phyloP scores from a whole-genome alignment of 371 early-diverging fungal species.

The Basidiobolus meristosporus region DNA sequence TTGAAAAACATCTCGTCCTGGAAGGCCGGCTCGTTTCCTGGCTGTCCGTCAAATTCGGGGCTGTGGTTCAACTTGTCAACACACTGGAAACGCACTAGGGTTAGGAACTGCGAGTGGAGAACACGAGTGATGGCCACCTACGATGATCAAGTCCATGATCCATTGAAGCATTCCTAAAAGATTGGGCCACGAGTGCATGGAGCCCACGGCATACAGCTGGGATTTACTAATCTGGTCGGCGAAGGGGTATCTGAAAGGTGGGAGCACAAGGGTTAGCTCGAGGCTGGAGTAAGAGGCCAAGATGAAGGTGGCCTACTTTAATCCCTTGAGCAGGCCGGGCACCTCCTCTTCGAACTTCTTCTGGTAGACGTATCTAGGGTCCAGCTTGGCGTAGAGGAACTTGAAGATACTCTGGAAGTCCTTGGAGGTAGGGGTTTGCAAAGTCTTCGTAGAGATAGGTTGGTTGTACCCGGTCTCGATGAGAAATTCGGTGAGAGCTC shows the following conservation, averaged over 20 bases:
- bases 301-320: slow-evolving; percentile 29
- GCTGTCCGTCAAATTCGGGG: too few relatives aligned
- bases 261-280: not conserved
- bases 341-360: slow-evolving; percentile 80
- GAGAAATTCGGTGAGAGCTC: slow-evolving; percentile 48
- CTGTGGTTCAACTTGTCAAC: too few relatives aligned
- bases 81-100: too few relatives aligned
- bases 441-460: slow-evolving; percentile 27
- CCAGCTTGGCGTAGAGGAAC: slow-evolving; percentile 65
- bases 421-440: slow-evolving; percentile 55
- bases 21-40: too few relatives aligned
- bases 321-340: slow-evolving; percentile 41
- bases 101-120: too few relatives aligned
- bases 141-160: slow-evolving; percentile 67
- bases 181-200: slow-evolving; percentile 77
- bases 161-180: slow-evolving; percentile 75
- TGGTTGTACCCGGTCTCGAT: slow-evolving; percentile 48
- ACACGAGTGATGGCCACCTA: slow-evolving; percentile 5
- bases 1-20: slow-evolving; percentile 2
- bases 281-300: too few relatives aligned
- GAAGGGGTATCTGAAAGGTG: slow-evolving; percentile 60
- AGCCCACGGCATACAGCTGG: slow-evolving; percentile 59
- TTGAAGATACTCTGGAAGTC: slow-evolving; percentile 84
- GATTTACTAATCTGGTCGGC: slow-evolving; percentile 73
- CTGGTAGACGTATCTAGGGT: slow-evolving; percentile 40